Conservation (phyloP, 2,329 filamentous ascomycete genomes). For the Ophiostoma triangulosporum region DNA sequence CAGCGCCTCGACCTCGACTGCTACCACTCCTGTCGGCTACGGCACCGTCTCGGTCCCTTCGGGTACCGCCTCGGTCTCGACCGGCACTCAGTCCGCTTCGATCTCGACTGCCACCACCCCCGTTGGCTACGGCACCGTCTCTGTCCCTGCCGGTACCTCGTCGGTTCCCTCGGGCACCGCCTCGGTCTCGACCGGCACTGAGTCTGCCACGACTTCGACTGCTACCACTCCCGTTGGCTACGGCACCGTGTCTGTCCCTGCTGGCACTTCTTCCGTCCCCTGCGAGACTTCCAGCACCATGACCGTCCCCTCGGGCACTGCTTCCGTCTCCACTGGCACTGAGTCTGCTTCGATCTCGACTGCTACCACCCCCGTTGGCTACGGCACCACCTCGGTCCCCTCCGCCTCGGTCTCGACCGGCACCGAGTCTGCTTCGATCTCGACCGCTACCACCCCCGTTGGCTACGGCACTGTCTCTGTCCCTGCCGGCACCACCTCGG, state of each 20-base stretch:
- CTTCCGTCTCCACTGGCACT: background rate
- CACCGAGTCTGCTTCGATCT: background rate
- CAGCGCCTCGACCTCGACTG: background rate
- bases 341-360: background rate
- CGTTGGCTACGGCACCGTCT: background rate
- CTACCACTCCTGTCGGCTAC: background rate
- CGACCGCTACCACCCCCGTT: background rate
- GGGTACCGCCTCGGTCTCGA: background rate
- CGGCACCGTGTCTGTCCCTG: background rate
- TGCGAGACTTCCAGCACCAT: background rate
- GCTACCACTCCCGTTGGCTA: too few relatives aligned
- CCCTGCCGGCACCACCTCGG: background rate
- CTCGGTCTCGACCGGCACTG: background rate
- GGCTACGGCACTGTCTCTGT: background rate
- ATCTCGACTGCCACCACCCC: background rate
- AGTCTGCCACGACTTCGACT: background rate
- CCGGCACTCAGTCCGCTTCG: too few relatives aligned
- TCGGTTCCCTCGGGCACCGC: background rate
- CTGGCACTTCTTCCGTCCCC: background rate
- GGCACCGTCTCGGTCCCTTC: background rate
- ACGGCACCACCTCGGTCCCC: background rate
- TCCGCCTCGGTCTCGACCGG: background rate
- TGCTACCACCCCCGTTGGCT: background rate
- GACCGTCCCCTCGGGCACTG: background rate
- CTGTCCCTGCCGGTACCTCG: background rate